Percentiles rank a stretch among this genome's conserved stretches.
phyloP scores from a whole-genome alignment of 225 moss, liverwort and hornwort species.

The Neckera pumila region DNA sequence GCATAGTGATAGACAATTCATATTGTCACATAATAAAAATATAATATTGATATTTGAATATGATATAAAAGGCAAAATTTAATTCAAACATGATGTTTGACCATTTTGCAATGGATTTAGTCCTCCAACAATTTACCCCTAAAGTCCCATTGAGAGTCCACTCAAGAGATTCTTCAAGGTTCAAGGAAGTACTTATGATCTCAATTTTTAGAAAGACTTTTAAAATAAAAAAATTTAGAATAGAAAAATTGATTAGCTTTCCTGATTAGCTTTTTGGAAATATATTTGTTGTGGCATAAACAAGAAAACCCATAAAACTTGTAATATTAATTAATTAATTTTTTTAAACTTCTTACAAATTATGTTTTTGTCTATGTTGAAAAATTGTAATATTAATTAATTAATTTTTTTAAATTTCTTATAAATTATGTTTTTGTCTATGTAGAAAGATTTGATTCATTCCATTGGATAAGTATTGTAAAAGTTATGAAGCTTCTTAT shows the following conservation, averaged over 20 bases:
- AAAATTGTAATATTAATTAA: too few species aligned
- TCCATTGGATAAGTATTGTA: background rate
- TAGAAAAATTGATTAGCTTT: too few species aligned
- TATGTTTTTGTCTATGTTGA: too few species aligned
- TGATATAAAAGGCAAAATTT: background rate
- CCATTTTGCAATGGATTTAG: background rate
- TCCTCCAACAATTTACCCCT: fast-evolving
- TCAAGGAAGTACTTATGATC: fast-evolving
- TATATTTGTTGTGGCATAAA: too few species aligned
- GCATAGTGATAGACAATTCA: background rate
- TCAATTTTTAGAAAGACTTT: background rate
- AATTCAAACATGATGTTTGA: background rate
- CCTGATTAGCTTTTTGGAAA: fast-evolving
- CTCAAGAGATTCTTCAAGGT: too few species aligned
- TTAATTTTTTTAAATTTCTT: too few species aligned
- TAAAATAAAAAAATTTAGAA: too few species aligned
- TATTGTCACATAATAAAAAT: background rate
- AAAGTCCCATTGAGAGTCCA: too few species aligned
- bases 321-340: too few species aligned
- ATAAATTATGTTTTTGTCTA: background rate
- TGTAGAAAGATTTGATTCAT: background rate
- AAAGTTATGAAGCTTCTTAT: too few species aligned
- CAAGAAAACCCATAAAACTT: too few species aligned
- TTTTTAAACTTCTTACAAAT: too few species aligned
- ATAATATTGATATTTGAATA: background rate